A percentile compares a stretch with the other conserved stretches of the same genome.
Evolutionary conservation across 495 filamentous ascomycete genomes (phyloP).

Genomic region (Haplographium delicatum): DNA sequence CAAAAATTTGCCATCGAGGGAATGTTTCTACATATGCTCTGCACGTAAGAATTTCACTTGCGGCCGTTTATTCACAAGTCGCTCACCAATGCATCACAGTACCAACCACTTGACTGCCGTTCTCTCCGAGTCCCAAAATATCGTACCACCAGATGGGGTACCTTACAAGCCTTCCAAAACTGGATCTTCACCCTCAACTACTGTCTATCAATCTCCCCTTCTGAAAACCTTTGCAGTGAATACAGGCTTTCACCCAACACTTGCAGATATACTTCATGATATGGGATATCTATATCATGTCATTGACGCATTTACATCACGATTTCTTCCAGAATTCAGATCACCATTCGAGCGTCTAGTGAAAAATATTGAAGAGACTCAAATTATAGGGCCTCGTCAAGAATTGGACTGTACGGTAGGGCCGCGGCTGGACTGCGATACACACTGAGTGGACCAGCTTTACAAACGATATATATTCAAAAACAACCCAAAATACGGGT

Average conservation of each 20-base stretch:
- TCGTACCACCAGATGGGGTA: neutral
- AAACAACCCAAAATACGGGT: too few relatives aligned
- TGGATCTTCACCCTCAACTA: neutral
- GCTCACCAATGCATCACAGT: neutral
- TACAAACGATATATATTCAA: too few relatives aligned
- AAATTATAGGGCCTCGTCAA: too few relatives aligned
- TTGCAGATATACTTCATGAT: slow-evolving; percentile 7
- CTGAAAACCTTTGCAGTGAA: slow-evolving; percentile 2
- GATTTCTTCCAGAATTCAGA: slow-evolving; percentile 1
- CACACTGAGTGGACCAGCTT: too few relatives aligned
- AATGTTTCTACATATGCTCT: slow-evolving; percentile 21
- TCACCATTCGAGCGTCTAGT: slow-evolving; percentile 5
- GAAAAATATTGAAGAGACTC: slow-evolving; percentile 1
- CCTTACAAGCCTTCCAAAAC: neutral
- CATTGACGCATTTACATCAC: slow-evolving; percentile 6
- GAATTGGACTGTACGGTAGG: too few relatives aligned
- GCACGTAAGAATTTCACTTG: slow-evolving; percentile 8
- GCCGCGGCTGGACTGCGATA: too few relatives aligned
- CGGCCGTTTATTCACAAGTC: neutral
- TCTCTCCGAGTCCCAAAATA: slow-evolving; percentile 8
- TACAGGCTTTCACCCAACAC: slow-evolving; percentile 2
- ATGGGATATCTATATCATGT: slow-evolving; percentile 11
- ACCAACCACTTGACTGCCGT: slow-evolving; percentile 19
- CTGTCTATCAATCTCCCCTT: slow-evolving; percentile 4
- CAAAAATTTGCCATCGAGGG: slow-evolving; percentile 7